Evolutionary conservation across 306 rosid genomes (phyloP).

Genomic region (Astragalus membranaceus): DNA sequence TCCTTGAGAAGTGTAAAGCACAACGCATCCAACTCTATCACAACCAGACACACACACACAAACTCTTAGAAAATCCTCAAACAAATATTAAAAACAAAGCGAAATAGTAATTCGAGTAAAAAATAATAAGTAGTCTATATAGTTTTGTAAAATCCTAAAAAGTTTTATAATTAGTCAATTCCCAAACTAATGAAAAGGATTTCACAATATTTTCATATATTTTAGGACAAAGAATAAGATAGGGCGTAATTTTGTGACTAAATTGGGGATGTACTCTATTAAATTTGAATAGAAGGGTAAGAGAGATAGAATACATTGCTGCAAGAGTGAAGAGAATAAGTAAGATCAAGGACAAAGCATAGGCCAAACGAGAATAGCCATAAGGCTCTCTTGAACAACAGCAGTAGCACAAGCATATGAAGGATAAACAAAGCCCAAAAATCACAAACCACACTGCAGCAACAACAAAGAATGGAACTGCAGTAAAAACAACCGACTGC

Average conservation of each 20-base stretch:
- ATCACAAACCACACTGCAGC: slow-evolving; percentile 77
- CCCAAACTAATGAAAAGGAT: too few species aligned
- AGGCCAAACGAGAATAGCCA: slow-evolving; percentile 39
- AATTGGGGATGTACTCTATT: background rate
- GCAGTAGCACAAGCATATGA: slow-evolving; percentile 61
- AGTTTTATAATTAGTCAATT: too few species aligned
- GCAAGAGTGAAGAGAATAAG: slow-evolving; percentile 43
- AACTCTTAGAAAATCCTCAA: background rate
- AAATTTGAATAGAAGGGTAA: background rate
- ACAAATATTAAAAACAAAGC: background rate
- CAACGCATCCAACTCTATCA: slow-evolving; percentile 64
- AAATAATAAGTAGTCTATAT: too few species aligned
- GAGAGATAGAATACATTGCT: slow-evolving; percentile 35
- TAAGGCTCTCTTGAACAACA: slow-evolving; percentile 49
- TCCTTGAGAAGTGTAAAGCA: slow-evolving; percentile 57
- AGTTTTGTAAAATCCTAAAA: too few species aligned
- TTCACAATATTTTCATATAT: background rate
- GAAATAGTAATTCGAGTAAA: background rate
- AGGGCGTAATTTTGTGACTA: background rate
- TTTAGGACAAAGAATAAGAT: background rate
- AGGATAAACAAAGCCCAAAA: slow-evolving; percentile 49
- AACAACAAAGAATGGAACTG: slow-evolving; percentile 63
- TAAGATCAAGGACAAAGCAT: slow-evolving; percentile 44
- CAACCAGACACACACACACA: slow-evolving; percentile 10
- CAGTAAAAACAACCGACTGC: slow-evolving; percentile 82